Percentiles rank a stretch among this genome's conserved stretches.
Evolutionary conservation across 2,329 filamentous ascomycete genomes (phyloP).

Genomic region (Fusarium nisikadoi): DNA sequence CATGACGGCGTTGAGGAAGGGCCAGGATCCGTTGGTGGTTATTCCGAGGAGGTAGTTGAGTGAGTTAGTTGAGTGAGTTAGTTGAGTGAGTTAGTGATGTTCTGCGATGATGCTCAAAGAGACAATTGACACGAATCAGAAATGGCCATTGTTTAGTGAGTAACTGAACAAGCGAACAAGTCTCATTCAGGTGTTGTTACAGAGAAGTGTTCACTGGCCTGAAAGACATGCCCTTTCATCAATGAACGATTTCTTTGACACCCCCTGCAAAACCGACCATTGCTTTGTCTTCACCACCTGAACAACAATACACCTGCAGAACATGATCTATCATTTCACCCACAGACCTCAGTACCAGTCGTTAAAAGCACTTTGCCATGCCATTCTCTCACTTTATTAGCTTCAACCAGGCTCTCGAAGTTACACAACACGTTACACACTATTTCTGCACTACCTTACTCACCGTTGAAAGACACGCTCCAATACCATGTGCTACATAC

Average conservation of each 20-base stretch:
- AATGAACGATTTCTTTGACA: conserved; percentile 5
- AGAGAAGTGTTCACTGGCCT: not conserved
- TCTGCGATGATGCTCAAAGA: not conserved
- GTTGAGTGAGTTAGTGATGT: not conserved
- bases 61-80: not conserved
- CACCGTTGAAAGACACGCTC: not conserved
- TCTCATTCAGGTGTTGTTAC: not conserved
- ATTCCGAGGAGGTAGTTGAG: conserved; percentile 10
- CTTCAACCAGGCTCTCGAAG: not conserved
- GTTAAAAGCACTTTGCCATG: conserved; percentile 1
- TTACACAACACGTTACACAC: not conserved
- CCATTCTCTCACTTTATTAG: not conserved
- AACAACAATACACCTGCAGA: not conserved
- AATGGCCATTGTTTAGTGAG: not conserved
- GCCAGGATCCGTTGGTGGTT: conserved; percentile 36
- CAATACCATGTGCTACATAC: conserved; percentile 19
- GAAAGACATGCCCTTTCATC: not conserved
- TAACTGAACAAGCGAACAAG: not conserved
- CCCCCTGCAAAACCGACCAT: not conserved
- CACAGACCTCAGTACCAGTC: not conserved
- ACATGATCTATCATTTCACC: not conserved
- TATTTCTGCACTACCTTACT: not conserved
- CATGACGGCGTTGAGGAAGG: conserved; percentile 31
- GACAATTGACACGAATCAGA: not conserved
- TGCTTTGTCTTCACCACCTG: conserved; percentile 1